Base-by-base conservation (phyloP, 192 early-diverging fungal species). In the Coemansia pectinata region DNA sequence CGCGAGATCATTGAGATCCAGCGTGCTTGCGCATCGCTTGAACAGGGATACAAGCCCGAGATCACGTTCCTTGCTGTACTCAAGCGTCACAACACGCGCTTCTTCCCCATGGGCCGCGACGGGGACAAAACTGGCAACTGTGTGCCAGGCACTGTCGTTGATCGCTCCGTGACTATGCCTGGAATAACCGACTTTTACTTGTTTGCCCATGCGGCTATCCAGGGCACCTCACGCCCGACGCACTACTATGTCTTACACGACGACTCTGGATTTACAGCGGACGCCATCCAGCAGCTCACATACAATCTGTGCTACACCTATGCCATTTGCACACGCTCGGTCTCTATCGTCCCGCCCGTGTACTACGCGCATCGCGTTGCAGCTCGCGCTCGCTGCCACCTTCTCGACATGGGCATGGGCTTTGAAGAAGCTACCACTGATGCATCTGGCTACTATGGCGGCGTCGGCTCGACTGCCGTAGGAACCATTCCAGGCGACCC, bases 301-400 rank as follows among this genome's bases (percentile, higher is more conserved):
- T 97, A 95, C 85, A 81, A 89, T 5, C 83, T 97, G 34, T 97
- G 96, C 72, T 96, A 94, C 73, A 81, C 94, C 48, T 98, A 94
- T 77, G 91, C 91, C 39, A 87, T 94, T 62, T 91, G 91, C 55
- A 96, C 95, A 0, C 88, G 95, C 29, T 88, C 91, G 0, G 97
- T 98, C 1, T 92, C 92, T 1, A 88, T 98, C 6, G 88, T 90
- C 0, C 94, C 96, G 5, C 93, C 95, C 0, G 94, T 90, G 9
- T 98, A 97, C 86, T 97, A 98, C 69, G 95, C 96, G 10, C 92
- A 97, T 76, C 74, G 96, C 14, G 91, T 96, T 4, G 92, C 93
- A 9, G 89, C 88, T 21, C 86, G 95, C 15, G 95, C 93, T 1
- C 88, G 94, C 57, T 95, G 92, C 87, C 96, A 96, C 41, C 41